Conservation (phyloP, 2,329 filamentous ascomycete genomes). For the Fusarium staphyleae region DNA sequence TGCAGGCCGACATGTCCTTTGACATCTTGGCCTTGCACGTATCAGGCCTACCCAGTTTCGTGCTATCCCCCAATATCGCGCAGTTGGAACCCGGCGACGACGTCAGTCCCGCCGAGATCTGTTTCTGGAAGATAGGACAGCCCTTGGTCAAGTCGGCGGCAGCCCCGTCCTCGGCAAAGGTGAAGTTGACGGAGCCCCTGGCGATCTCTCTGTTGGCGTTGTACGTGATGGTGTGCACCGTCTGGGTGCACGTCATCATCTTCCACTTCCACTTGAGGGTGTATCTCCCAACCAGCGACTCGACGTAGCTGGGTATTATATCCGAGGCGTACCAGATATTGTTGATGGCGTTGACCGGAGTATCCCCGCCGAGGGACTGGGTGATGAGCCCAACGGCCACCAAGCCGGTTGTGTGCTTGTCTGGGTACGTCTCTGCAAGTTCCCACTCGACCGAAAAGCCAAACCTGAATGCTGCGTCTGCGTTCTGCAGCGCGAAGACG, state of each 20-base stretch:
- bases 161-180: not conserved
- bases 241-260: not conserved
- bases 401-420: not conserved
- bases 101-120: not conserved
- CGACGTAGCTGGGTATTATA: not conserved
- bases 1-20: not conserved
- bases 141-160: not conserved
- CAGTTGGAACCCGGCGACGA: not conserved
- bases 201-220: not conserved
- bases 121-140: not conserved
- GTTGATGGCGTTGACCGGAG: not conserved
- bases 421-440: not conserved
- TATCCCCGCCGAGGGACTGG: not conserved
- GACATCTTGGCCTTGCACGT: not conserved
- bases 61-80: not conserved
- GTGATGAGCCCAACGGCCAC: not conserved
- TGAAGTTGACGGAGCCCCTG: not conserved
- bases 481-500: not conserved
- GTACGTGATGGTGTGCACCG: not conserved
- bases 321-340: not conserved
- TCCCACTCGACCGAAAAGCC: not conserved
- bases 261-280: not conserved
- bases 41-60: not conserved
- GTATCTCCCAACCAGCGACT: not conserved
- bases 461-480: not conserved